These are phyloP conservation scores for Globisporangium parvum DNA, from an alignment of 352 stramenopile genomes.

Conservation along the genomic window DNA sequence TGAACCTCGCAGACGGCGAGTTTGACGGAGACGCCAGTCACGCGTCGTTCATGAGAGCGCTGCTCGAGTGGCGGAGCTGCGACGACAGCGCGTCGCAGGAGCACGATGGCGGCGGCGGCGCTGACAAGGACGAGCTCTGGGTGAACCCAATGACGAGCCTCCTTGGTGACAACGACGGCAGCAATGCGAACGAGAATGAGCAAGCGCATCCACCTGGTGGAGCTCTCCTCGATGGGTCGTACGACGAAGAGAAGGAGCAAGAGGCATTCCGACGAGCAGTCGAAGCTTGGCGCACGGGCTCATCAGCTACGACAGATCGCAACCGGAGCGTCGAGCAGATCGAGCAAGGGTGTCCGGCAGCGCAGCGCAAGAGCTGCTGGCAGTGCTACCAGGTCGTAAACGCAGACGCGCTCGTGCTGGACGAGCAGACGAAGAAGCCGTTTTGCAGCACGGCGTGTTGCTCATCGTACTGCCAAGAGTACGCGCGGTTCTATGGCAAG, in stretches of 20 bases:
- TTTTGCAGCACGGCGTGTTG: conserved; percentile 52
- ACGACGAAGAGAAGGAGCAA: conserved; percentile 67
- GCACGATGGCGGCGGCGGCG: conserved; percentile 4
- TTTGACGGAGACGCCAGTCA: conserved; percentile 75
- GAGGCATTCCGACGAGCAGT: conserved; percentile 57
- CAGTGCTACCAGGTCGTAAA: conserved; percentile 67
- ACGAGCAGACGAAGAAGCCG: conserved; percentile 33
- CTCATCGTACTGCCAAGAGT: conserved; percentile 35
- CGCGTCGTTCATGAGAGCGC: conserved; percentile 70
- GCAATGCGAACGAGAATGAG: conserved; percentile 5
- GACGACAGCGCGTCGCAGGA: conserved; percentile 17
- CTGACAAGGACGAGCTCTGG: conserved; percentile 44
- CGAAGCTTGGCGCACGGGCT: conserved; percentile 44
- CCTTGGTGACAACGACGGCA: conserved; percentile 1
- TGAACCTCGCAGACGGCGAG: conserved; percentile 72
- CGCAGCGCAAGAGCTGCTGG: conserved; percentile 66
- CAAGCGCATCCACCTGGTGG: conserved; percentile 11
- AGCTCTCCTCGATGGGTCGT: conserved; percentile 47
- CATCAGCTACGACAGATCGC: conserved; percentile 3
- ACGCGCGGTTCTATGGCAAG: conserved; percentile 47
- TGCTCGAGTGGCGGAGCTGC: conserved; percentile 64
- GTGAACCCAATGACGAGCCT: conserved; percentile 45
- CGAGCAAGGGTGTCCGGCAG: conserved; percentile 39
- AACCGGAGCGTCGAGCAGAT: conserved; percentile 25
- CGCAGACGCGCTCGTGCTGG: conserved; percentile 32